phyloP scores from a whole-genome alignment of 306 rosid species.

The Sophora flavescens region DNA sequence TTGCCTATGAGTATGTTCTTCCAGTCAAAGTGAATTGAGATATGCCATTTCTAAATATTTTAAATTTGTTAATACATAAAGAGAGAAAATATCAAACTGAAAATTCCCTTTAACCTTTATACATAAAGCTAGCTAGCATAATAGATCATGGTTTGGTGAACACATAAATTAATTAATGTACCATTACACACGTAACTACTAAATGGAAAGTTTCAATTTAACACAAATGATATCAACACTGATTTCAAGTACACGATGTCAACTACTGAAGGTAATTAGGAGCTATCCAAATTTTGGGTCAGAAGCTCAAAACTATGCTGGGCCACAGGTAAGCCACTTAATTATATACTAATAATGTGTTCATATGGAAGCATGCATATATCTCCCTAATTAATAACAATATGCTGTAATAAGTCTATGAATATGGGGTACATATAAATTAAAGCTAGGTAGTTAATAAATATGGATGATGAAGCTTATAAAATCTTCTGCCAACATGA shows the following conservation, averaged over 20 bases:
- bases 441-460: too few species aligned
- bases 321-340: not conserved
- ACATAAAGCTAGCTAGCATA: not conserved
- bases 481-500: too few species aligned
- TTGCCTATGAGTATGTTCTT: not conserved
- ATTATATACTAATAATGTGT: not conserved
- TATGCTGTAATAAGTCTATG: too few species aligned
- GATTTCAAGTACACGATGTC: not conserved
- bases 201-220: not conserved
- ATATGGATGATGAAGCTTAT: too few species aligned
- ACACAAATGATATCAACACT: not conserved
- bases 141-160: not conserved
- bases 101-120: not conserved
- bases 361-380: not conserved
- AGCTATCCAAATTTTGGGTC: not conserved
- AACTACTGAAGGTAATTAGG: not conserved
- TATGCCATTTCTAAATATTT: not conserved
- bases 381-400: too few species aligned
- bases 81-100: not conserved
- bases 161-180: not conserved
- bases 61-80: not conserved
- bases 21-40: not conserved
- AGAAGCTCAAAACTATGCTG: too few species aligned
- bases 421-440: too few species aligned
- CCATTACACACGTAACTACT: not conserved